A percentile compares a stretch with the other conserved stretches of the same genome.
Conservation (phyloP, 1,284 basidiomycete genomes). For the Grifola frondosa region DNA sequence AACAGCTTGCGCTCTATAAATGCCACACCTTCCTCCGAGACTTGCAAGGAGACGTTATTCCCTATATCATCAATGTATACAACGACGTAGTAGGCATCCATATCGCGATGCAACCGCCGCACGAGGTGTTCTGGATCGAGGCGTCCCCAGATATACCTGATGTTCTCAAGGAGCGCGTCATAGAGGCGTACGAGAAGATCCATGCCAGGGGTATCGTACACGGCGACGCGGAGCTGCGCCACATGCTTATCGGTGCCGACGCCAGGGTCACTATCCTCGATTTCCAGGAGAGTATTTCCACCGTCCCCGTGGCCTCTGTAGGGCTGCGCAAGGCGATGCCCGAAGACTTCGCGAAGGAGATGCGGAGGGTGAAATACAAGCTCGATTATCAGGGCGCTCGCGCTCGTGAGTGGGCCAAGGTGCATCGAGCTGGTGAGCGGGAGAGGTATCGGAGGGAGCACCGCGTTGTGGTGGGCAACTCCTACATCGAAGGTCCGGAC, state of each 20-base stretch:
- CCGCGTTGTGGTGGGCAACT: neutral
- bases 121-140: constrained; percentile 26
- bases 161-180: constrained; percentile 22
- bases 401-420: constrained; percentile 23
- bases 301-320: constrained; percentile 36
- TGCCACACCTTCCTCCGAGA: constrained; percentile 44
- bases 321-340: constrained; percentile 37
- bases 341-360: constrained; percentile 49
- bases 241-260: constrained; percentile 57
- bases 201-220: constrained; percentile 23
- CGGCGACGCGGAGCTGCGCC: constrained; percentile 18
- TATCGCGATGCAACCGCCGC: constrained; percentile 34
- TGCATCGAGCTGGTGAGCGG: constrained; percentile 9
- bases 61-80: constrained; percentile 52
- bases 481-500: neutral
- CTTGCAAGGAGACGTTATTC: constrained; percentile 54
- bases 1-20: constrained; percentile 42
- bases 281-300: constrained; percentile 48
- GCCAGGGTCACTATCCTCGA: constrained; percentile 55
- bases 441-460: constrained; percentile 2
- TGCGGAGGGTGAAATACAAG: constrained; percentile 54
- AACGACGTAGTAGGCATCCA: constrained; percentile 38
- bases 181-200: constrained; percentile 17
- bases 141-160: constrained; percentile 25
- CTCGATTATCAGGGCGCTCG: constrained; percentile 38